A percentile compares a stretch with the other conserved stretches of the same genome.
Conservation (phyloP, 108 stramenopile genomes). For the Skeletonema costatum region DNA sequence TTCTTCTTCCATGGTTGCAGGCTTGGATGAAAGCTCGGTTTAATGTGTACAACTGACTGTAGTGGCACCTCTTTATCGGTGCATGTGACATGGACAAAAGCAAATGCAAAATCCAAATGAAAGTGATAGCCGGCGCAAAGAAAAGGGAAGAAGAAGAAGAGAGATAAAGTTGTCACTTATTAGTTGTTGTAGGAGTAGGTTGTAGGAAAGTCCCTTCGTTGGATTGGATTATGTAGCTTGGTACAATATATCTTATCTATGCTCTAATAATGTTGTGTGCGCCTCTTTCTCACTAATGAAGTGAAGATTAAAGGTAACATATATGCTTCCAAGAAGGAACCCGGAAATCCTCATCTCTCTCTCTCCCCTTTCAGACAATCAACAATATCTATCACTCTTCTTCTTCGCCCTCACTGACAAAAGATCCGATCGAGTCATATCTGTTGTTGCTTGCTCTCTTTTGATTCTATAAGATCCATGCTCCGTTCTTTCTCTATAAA, state of each 20-base stretch:
- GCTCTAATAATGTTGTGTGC: no score
- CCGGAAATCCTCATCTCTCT: no score
- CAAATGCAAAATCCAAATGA: no score
- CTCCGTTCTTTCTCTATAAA: slow-evolving; percentile 82
- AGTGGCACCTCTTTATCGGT: neutral
- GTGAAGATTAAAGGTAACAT: neutral
- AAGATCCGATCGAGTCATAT: slow-evolving; percentile 62
- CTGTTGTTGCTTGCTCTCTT: slow-evolving; percentile 43
- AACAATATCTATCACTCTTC: slow-evolving; percentile 87
- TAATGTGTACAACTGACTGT: neutral
- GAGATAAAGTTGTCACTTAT: no score
- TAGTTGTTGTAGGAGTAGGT: no score
- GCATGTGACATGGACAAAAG: neutral
- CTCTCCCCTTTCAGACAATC: neutral
- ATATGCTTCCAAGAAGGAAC: neutral
- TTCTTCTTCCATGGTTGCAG: neutral
- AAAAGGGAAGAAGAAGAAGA: neutral
- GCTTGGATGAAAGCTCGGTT: neutral
- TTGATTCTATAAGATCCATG: slow-evolving; percentile 76
- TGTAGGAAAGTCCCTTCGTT: no score
- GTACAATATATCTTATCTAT: no score
- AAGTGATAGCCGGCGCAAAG: neutral
- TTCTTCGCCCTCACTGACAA: slow-evolving; percentile 71
- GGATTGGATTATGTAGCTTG: no score
- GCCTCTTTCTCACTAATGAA: no score